phyloP scores from a whole-genome alignment of 371 early-diverging fungal genomes.

The Lichtheimia corymbifera region DNA sequence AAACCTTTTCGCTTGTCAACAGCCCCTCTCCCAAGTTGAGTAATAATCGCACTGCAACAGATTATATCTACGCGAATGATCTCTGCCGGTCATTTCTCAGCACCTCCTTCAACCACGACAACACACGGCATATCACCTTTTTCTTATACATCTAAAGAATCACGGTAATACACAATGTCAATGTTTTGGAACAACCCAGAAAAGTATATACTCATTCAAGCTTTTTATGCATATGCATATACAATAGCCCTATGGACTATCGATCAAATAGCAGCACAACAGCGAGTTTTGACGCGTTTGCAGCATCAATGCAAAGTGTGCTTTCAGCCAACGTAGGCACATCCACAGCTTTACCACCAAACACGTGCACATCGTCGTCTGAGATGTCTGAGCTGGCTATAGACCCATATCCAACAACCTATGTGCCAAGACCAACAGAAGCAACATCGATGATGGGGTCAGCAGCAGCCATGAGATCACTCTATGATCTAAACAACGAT shows the following conservation, averaged over 20 bases:
- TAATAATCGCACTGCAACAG: no score
- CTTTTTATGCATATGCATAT: background rate
- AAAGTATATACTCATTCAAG: background rate
- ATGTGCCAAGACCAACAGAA: no score
- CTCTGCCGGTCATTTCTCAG: slow-evolving; percentile 1
- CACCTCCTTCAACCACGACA: background rate
- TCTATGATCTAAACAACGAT: no score
- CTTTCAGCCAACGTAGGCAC: background rate
- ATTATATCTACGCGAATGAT: slow-evolving; percentile 8
- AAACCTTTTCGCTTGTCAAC: no score
- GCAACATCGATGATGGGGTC: no score
- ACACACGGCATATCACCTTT: slow-evolving; percentile 3
- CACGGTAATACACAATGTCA: background rate
- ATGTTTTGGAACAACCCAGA: background rate
- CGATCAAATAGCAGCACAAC: slow-evolving; percentile 4
- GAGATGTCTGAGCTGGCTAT: no score
- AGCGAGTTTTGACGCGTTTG: slow-evolving; percentile 6
- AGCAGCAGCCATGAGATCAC: no score
- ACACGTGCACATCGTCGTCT: no score
- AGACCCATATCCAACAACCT: no score
- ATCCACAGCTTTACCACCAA: no score
- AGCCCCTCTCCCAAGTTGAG: no score
- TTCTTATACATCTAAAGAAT: slow-evolving; percentile 1
- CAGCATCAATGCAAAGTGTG: slow-evolving; percentile 4
- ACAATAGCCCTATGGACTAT: slow-evolving; percentile 5